Conservation (phyloP, 2,329 filamentous ascomycete species). For the Triangularia verruculosa region DNA sequence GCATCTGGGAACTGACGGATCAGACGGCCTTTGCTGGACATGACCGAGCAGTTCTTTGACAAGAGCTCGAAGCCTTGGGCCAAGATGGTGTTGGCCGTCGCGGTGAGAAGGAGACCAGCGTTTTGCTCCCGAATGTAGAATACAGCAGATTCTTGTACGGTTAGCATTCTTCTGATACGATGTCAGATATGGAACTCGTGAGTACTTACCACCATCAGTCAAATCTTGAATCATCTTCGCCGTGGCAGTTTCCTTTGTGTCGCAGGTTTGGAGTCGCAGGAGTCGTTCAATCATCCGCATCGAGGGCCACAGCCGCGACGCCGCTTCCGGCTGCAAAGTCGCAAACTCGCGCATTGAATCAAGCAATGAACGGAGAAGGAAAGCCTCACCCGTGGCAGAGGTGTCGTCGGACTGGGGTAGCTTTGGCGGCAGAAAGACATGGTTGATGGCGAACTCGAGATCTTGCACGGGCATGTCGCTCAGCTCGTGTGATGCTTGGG, state of each 20-base stretch:
- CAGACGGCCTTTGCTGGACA: slow-evolving; percentile 21
- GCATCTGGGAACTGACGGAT: slow-evolving; percentile 22
- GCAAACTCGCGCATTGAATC: neutral
- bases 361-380: slow-evolving; percentile 7
- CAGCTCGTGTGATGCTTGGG: neutral
- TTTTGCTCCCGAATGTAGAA: slow-evolving; percentile 23
- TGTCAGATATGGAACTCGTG: neutral
- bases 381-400: slow-evolving; percentile 2
- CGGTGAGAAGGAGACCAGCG: slow-evolving; percentile 22
- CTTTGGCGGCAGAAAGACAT: slow-evolving; percentile 34
- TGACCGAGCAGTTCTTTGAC: slow-evolving; percentile 21
- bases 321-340: neutral
- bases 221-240: slow-evolving; percentile 12
- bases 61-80: slow-evolving; percentile 25
- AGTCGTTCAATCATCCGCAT: slow-evolving; percentile 22
- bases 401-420: slow-evolving; percentile 27
- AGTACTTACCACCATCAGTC: slow-evolving; percentile 19
- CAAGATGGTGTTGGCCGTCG: slow-evolving; percentile 9
- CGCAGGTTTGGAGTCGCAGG: slow-evolving; percentile 1
- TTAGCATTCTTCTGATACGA: neutral
- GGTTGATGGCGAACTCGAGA: slow-evolving; percentile 25
- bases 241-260: neutral
- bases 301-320: neutral
- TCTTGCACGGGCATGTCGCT: too few species aligned
- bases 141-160: slow-evolving; percentile 11